These are phyloP conservation scores for Crithidia fasciculata DNA, from an alignment of 208 protist genomes.

Conservation along the genomic window DNA sequence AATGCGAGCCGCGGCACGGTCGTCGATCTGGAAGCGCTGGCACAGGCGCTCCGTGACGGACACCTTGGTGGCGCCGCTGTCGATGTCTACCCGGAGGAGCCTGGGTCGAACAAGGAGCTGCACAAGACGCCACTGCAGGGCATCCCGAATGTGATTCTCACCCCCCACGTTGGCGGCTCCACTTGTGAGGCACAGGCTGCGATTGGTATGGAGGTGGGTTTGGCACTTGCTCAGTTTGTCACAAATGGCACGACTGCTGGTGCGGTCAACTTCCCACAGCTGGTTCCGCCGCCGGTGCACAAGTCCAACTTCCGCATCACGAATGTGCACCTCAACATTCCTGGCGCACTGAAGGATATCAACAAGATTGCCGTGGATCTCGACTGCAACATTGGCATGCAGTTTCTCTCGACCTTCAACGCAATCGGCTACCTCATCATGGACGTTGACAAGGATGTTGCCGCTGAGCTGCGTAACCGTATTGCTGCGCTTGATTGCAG, in stretches of 20 bases:
- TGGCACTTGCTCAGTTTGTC: slow-evolving; percentile 85
- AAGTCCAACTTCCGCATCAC: slow-evolving; percentile 75
- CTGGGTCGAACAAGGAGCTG: slow-evolving; percentile 51
- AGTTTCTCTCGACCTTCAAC: slow-evolving; percentile 76
- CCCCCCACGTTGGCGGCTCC: slow-evolving; percentile 94
- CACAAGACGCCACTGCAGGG: slow-evolving; percentile 75
- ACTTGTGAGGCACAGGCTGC: slow-evolving; percentile 92
- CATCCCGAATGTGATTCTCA: slow-evolving; percentile 94
- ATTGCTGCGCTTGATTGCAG: slow-evolving; percentile 59
- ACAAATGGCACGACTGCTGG: slow-evolving; percentile 80
- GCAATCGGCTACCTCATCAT: slow-evolving; percentile 85
- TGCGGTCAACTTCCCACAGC: slow-evolving; percentile 93
- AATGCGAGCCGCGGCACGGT: slow-evolving; percentile 87
- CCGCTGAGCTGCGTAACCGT: slow-evolving; percentile 42
- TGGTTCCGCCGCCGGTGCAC: slow-evolving; percentile 59
- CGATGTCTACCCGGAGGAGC: slow-evolving; percentile 94
- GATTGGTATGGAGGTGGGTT: slow-evolving; percentile 92
- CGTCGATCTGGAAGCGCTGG: slow-evolving; percentile 86
- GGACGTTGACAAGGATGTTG: slow-evolving; percentile 70
- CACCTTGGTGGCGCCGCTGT: slow-evolving; percentile 89
- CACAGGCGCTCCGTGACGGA: slow-evolving; percentile 64
- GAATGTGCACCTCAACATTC: slow-evolving; percentile 92
- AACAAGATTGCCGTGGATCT: slow-evolving; percentile 88
- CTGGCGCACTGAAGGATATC: slow-evolving; percentile 91
- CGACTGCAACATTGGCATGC: slow-evolving; percentile 81